phyloP scores from a whole-genome alignment of 345 rosid genomes.

The Brassica juncea region DNA sequence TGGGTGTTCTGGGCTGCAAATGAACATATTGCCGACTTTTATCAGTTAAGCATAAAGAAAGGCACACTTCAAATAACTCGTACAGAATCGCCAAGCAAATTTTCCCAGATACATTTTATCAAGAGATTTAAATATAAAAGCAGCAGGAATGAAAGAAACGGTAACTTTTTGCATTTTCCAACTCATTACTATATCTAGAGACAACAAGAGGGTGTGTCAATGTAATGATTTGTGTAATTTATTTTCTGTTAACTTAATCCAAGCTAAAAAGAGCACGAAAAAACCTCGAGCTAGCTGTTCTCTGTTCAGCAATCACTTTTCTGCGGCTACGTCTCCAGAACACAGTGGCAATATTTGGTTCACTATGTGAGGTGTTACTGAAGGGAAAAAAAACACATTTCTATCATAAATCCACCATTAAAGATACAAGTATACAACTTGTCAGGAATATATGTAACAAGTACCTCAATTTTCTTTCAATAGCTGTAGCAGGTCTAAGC shows the following conservation, averaged over 20 bases:
- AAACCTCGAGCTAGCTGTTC: constrained; percentile 98
- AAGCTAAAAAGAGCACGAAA: constrained; percentile 32
- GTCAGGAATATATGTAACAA: constrained; percentile 4
- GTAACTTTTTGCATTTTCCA: background rate
- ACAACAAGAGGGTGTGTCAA: background rate
- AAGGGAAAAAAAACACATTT: constrained; percentile 16
- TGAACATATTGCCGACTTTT: constrained; percentile 27
- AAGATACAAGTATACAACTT: constrained; percentile 22
- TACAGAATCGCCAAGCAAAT: background rate
- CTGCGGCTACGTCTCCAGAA: constrained; percentile 91
- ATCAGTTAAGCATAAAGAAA: constrained; percentile 16
- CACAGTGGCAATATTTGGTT: constrained; percentile 82
- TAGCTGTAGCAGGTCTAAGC: constrained; percentile 53
- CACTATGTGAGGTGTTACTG: constrained; percentile 80
- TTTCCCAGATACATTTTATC: background rate
- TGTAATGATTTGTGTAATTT: background rate
- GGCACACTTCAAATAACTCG: background rate
- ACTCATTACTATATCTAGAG: background rate
- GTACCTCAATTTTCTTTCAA: constrained; percentile 75
- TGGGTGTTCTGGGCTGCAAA: constrained; percentile 93
- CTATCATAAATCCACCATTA: constrained; percentile 9
- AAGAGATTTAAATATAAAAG: background rate
- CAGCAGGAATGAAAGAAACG: background rate
- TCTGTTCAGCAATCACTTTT: constrained; percentile 92
- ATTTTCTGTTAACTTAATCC: background rate